Evolutionary conservation across 148 eudicot species (phyloP).

Genomic region (Dysphania ambrosioides): DNA sequence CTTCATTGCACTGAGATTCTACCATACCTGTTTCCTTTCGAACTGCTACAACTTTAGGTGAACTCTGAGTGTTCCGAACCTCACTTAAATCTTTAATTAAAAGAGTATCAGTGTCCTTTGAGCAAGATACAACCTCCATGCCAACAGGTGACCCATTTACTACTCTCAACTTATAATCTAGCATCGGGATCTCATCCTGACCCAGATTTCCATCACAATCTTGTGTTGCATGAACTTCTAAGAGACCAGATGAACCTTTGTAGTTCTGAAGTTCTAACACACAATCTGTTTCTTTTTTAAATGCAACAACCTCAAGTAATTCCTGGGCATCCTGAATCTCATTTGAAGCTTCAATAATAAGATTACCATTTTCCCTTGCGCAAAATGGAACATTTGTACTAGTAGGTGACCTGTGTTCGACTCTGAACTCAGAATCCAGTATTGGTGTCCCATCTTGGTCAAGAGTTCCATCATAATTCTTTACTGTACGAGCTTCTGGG

Average conservation of each 20-base stretch:
- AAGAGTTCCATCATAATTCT: conserved; percentile 2
- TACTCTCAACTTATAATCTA: conserved; percentile 14
- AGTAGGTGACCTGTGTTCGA: conserved; percentile 14
- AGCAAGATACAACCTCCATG: conserved; percentile 7
- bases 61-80: conserved; percentile 23
- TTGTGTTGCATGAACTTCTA: background rate
- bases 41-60: background rate
- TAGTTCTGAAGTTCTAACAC: background rate
- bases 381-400: background rate
- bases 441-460: background rate
- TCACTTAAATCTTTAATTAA: too few relatives aligned
- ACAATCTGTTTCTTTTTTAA: conserved; percentile 19
- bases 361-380: conserved; percentile 16
- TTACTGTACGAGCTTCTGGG: background rate
- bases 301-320: conserved; percentile 11
- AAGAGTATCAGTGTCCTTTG: conserved; percentile 16
- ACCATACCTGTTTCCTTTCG: conserved; percentile 8
- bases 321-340: conserved; percentile 25
- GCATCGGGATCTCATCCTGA: background rate
- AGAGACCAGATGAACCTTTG: conserved; percentile 11
- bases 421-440: conserved; percentile 7
- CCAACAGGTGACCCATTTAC: conserved; percentile 12
- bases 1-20: conserved; percentile 8
- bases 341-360: conserved; percentile 24
- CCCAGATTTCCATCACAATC: background rate